Evolutionary conservation across 2,329 filamentous ascomycete genomes (phyloP).

Genomic region (Penicillium sp.): DNA sequence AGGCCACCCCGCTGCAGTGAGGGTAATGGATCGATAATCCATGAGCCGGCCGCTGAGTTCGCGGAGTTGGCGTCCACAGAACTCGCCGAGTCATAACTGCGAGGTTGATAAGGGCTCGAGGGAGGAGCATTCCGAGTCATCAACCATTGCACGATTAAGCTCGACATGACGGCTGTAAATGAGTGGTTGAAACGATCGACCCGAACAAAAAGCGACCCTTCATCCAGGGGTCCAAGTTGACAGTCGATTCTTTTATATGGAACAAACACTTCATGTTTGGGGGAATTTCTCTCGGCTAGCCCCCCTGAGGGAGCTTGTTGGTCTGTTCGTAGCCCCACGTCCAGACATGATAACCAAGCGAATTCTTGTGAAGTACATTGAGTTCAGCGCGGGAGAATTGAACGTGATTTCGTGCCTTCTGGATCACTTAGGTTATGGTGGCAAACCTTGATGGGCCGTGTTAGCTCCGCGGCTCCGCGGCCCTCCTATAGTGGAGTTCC

Average conservation of each 20-base stretch:
- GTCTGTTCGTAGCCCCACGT: slow-evolving; percentile 1
- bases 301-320: slow-evolving; percentile 3
- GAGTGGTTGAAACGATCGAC: slow-evolving; percentile 2
- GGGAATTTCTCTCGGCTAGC: not conserved
- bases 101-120: slow-evolving; percentile 4
- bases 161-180: slow-evolving; percentile 11
- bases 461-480: slow-evolving; percentile 7
- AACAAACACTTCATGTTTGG: slow-evolving; percentile 5
- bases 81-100: slow-evolving; percentile 8
- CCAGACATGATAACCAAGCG: not conserved
- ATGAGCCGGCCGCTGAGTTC: slow-evolving; percentile 16
- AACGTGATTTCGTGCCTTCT: not conserved
- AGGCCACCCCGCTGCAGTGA: slow-evolving; percentile 14
- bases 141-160: slow-evolving; percentile 9
- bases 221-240: not conserved
- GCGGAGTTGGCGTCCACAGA: slow-evolving; percentile 18
- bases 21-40: slow-evolving; percentile 20
- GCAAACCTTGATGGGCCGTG: not conserved
- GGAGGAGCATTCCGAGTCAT: not conserved
- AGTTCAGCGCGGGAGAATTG: slow-evolving; percentile 6
- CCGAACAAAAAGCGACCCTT: not conserved
- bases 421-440: not conserved
- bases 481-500: slow-evolving; percentile 1
- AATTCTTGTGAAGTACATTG: not conserved
- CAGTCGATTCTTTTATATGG: not conserved